Evolutionary conservation across 805 yeast genomes (phyloP).

Genomic region (Starmerella riodocensis): DNA sequence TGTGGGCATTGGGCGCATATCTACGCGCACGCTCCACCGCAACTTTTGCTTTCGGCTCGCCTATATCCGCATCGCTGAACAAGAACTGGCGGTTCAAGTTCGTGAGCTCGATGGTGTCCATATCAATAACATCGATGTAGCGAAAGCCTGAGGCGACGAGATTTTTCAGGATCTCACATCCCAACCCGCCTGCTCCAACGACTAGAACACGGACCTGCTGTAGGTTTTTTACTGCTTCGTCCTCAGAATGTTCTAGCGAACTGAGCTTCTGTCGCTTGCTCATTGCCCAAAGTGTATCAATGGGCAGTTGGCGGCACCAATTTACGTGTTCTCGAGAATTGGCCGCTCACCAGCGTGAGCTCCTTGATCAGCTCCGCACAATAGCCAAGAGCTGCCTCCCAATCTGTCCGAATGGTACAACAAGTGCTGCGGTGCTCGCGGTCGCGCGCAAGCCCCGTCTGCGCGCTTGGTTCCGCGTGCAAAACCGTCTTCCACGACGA

Average conservation of each 20-base stretch:
- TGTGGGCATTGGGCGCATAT: background rate
- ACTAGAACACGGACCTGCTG: conserved; percentile 18
- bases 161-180: conserved; percentile 67
- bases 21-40: conserved; percentile 45
- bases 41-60: conserved; percentile 49
- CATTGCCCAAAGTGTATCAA: too few relatives aligned
- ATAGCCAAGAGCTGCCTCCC: too few relatives aligned
- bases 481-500: too few relatives aligned
- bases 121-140: conserved; percentile 56
- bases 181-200: conserved; percentile 75
- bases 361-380: too few relatives aligned
- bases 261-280: background rate
- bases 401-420: too few relatives aligned
- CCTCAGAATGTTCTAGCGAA: background rate
- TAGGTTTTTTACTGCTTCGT: conserved; percentile 1
- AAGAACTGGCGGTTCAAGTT: conserved; percentile 66
- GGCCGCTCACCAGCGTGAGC: too few relatives aligned
- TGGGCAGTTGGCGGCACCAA: too few relatives aligned
- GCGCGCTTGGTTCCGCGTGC: too few relatives aligned
- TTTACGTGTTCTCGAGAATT: too few relatives aligned
- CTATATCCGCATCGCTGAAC: conserved; percentile 49
- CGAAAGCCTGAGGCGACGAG: conserved; percentile 57
- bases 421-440: too few relatives aligned
- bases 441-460: too few relatives aligned
- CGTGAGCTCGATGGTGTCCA: conserved; percentile 72